These are phyloP conservation scores for Penicillium sclerotiorum DNA, from an alignment of 2,329 filamentous ascomycete species.

Conservation along the genomic window DNA sequence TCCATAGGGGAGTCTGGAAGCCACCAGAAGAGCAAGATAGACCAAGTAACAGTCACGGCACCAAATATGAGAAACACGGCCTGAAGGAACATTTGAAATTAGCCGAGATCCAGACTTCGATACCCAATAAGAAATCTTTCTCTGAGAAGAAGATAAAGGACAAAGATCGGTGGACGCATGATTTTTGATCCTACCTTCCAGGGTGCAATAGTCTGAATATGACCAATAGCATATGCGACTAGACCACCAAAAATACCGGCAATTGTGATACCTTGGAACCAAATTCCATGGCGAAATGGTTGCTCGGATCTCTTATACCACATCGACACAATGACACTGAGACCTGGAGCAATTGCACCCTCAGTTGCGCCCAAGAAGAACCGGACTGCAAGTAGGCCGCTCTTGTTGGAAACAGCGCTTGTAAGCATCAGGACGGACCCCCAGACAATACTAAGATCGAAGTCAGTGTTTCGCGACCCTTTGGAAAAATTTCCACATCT, in stretches of 20 bases:
- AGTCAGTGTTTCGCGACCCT: too few relatives aligned
- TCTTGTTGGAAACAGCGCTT: slow-evolving; percentile 25
- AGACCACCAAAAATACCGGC: slow-evolving; percentile 11
- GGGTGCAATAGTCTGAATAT: not conserved
- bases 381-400: slow-evolving; percentile 18
- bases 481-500: too few relatives aligned
- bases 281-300: slow-evolving; percentile 21
- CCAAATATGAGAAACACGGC: not conserved
- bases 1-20: not conserved
- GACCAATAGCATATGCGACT: not conserved
- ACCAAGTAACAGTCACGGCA: not conserved
- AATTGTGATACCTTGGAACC: slow-evolving; percentile 21
- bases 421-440: not conserved
- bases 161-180: too few relatives aligned
- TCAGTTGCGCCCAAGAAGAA: slow-evolving; percentile 25
- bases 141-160: too few relatives aligned
- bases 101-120: too few relatives aligned
- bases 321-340: slow-evolving; percentile 29
- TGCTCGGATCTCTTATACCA: slow-evolving; percentile 27
- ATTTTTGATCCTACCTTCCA: not conserved
- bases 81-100: too few relatives aligned
- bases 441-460: not conserved
- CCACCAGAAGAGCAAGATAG: not conserved
- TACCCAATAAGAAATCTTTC: too few relatives aligned
- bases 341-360: slow-evolving; percentile 15